Percentiles rank a stretch among this genome's conserved stretches.
phyloP scores from a whole-genome alignment of 495 filamentous ascomycete species.

The Cryomyces minteri region DNA sequence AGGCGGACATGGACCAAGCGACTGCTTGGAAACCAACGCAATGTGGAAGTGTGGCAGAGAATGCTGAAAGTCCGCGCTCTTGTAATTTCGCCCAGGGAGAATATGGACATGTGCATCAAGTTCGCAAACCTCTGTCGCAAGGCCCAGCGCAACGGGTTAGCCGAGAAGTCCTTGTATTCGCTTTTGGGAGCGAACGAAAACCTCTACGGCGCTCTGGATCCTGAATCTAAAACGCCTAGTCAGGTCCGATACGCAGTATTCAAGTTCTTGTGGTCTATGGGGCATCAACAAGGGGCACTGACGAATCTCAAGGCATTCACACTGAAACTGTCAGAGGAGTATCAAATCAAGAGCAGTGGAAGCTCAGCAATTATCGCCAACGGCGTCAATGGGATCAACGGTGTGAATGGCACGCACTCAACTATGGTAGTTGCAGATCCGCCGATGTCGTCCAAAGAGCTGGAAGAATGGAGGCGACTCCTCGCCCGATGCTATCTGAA shows the following conservation, averaged over 20 bases:
- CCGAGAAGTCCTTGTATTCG: slow-evolving; percentile 82
- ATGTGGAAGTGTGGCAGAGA: slow-evolving; percentile 94
- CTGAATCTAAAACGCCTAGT: slow-evolving; percentile 15
- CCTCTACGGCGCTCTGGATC: slow-evolving; percentile 10
- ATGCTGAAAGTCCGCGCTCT: slow-evolving; percentile 91
- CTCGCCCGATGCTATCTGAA: slow-evolving; percentile 90
- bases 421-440: slow-evolving; percentile 16
- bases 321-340: slow-evolving; percentile 51
- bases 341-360: slow-evolving; percentile 26
- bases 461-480: slow-evolving; percentile 48
- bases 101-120: slow-evolving; percentile 98
- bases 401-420: slow-evolving; percentile 38
- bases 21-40: slow-evolving; percentile 85
- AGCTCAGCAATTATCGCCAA: slow-evolving; percentile 19
- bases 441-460: slow-evolving; percentile 15
- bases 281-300: slow-evolving; percentile 53
- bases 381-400: slow-evolving; percentile 29
- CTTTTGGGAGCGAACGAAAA: slow-evolving; percentile 44
- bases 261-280: slow-evolving; percentile 84
- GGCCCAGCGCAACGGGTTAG: slow-evolving; percentile 83
- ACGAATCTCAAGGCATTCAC: slow-evolving; percentile 70
- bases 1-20: slow-evolving; percentile 87
- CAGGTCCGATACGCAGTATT: slow-evolving; percentile 80
- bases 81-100: slow-evolving; percentile 76
- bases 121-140: slow-evolving; percentile 96